phyloP scores from a whole-genome alignment of 1,284 basidiomycete genomes.

The Chondrostereum purpureum region DNA sequence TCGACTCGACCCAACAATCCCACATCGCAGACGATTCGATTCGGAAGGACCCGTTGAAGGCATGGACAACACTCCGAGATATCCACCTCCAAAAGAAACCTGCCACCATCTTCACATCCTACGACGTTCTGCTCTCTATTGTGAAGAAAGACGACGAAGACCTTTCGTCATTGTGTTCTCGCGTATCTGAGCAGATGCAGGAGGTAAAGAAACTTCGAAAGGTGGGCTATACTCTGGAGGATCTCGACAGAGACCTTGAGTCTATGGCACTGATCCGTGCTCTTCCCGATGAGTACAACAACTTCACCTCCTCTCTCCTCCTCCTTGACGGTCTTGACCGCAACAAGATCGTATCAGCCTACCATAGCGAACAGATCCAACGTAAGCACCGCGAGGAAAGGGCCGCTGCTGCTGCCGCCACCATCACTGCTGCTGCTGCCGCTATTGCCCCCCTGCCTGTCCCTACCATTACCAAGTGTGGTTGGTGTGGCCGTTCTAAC shows the following conservation, averaged over 20 bases:
- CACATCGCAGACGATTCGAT: slow-evolving; percentile 5
- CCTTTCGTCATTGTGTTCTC: slow-evolving; percentile 3
- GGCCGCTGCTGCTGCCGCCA: no score
- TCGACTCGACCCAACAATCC: slow-evolving; percentile 7
- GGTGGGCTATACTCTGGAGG: slow-evolving; percentile 6
- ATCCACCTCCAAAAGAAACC: slow-evolving; percentile 10
- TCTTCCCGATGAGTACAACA: slow-evolving; percentile 15
- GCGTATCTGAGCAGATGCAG: not conserved
- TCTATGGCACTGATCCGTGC: slow-evolving; percentile 18
- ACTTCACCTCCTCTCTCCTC: slow-evolving; percentile 16
- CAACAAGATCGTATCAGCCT: slow-evolving; percentile 3
- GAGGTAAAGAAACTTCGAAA: slow-evolving; percentile 3
- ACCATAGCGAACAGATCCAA: slow-evolving; percentile 8
- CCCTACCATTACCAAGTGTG: not conserved
- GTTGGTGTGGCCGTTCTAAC: not conserved
- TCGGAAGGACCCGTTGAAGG: slow-evolving; percentile 4
- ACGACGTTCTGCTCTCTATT: slow-evolving; percentile 9
- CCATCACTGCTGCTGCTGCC: not conserved
- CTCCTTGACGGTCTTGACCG: slow-evolving; percentile 8
- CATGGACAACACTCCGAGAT: slow-evolving; percentile 4
- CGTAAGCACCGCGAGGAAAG: not conserved
- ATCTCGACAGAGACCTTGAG: slow-evolving; percentile 17
- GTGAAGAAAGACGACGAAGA: slow-evolving; percentile 4
- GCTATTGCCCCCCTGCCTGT: not conserved
- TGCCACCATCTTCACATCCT: slow-evolving; percentile 7